These are phyloP conservation scores for Aspergillus quadrilineatus DNA, from an alignment of 2,329 filamentous ascomycete genomes.

Conservation along the genomic window DNA sequence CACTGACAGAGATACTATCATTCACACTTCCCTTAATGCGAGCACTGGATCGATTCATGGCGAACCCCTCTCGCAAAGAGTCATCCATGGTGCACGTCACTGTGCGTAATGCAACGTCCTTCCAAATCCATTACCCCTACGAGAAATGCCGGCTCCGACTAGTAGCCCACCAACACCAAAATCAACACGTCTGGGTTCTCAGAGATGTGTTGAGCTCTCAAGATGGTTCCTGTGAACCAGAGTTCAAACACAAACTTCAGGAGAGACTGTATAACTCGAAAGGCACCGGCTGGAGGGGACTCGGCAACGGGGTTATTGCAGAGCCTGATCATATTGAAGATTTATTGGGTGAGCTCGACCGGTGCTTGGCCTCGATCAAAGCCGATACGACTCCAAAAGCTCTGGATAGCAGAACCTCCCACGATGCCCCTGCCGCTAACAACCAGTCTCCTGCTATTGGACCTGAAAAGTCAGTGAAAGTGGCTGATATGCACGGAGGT, in stretches of 20 bases:
- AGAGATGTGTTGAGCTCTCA: conserved; percentile 27
- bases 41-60: conserved; percentile 37
- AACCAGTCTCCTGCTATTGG: neutral
- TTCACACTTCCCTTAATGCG: conserved; percentile 40
- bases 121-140: conserved; percentile 37
- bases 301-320: conserved; percentile 40
- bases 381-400: neutral
- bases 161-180: conserved; percentile 27
- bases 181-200: conserved; percentile 37
- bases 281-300: conserved; percentile 42
- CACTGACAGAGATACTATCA: conserved; percentile 32
- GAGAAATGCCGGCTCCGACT: conserved; percentile 36
- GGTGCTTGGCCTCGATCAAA: conserved; percentile 24
- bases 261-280: conserved; percentile 37
- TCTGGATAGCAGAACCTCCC: neutral
- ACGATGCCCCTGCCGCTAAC: neutral
- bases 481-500: neutral
- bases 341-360: conserved; percentile 34
- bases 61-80: conserved; percentile 23
- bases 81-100: conserved; percentile 32
- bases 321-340: conserved; percentile 32
- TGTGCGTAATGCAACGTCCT: conserved; percentile 37
- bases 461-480: neutral
- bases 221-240: conserved; percentile 19
- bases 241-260: conserved; percentile 26